Evolutionary conservation across 2,329 filamentous ascomycete genomes (phyloP).

Genomic region (Fusarium agapanthi): DNA sequence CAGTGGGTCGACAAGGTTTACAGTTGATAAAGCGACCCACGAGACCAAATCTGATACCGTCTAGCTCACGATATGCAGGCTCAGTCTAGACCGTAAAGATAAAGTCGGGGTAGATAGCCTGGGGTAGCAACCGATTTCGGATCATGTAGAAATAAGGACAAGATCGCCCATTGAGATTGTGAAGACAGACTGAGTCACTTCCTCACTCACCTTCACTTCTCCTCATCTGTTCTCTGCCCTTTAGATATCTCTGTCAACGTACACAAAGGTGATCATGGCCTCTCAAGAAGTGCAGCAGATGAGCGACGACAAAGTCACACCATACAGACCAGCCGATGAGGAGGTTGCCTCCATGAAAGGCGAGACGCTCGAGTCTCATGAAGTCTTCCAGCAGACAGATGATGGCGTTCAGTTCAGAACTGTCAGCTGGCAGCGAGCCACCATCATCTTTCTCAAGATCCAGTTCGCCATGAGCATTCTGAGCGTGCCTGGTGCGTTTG

Average conservation of each 20-base stretch:
- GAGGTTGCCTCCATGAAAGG: not conserved
- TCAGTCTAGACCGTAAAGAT: not conserved
- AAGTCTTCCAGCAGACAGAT: slow-evolving; percentile 40
- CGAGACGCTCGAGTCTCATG: slow-evolving; percentile 10
- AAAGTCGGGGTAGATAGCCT: slow-evolving; percentile 1
- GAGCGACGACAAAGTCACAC: not conserved
- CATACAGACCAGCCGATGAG: not conserved
- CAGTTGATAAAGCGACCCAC: not conserved
- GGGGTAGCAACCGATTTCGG: not conserved
- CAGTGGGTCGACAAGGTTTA: not conserved
- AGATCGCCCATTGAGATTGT: not conserved
- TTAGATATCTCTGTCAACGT: not conserved
- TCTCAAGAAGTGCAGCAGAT: not conserved
- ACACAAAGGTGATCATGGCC: not conserved
- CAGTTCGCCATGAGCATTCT: slow-evolving; percentile 30
- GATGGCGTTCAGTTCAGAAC: slow-evolving; percentile 44
- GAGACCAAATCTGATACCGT: not conserved
- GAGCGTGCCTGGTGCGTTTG: slow-evolving; percentile 45
- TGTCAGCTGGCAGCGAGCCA: slow-evolving; percentile 51
- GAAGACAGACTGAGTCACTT: not conserved
- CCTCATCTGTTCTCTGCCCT: not conserved
- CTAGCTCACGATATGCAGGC: not conserved
- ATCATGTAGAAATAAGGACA: not conserved
- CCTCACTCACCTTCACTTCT: not conserved
- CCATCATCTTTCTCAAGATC: slow-evolving; percentile 52